Base-by-base conservation (phyloP, 495 filamentous ascomycete species). In the Penicillium egyptiacum region DNA sequence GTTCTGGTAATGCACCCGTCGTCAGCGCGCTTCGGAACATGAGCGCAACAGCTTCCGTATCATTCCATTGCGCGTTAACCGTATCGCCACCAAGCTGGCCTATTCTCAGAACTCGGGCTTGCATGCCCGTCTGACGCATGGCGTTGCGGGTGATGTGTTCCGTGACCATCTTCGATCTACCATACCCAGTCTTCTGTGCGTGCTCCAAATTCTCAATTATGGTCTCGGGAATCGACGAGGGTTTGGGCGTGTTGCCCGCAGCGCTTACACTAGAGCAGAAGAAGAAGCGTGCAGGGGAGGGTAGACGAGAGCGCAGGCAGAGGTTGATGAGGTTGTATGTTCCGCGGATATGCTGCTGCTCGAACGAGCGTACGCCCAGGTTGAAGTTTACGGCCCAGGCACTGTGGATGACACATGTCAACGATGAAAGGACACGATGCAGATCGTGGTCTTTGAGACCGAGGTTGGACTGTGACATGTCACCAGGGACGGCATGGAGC, bases 341-440 rank as follows among this genome's bases (percentile, higher is more conserved):
- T 26, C 85, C 83, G 1, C 72, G 71, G 54, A 89, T 80, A 60
- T 86, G 83, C 25, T 84, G 79, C 31, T 72, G 69, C 22, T 77
- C 80, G 58, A 90, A 89, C 42, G 78, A 83, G 9, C 73, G 64
- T 1, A 88, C 74, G n/a, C 78, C 76, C 47, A 85, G 72, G 54
- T 82, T 86, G 73, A 90, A 90, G 66, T 90, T 89, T n/a, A 89
- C 87, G 0, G 83, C 79, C 86, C 87, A 90, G 19, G 85, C 87
- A 4, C 79, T 75, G 63, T 88, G 87, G 33, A 88, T 79, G 30
- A 87, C 70, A 0, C 74, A 63, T 0, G 81, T 84, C 1, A 72
- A 65, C 19, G 72, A 71, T 1, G 66, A 63, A 0, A 70, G 72
- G 0, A 88, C 65, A 1, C 73, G 53, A 0, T 70, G 56, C 37